Percentiles rank a stretch among this genome's conserved stretches.
phyloP scores from a whole-genome alignment of 2,329 filamentous ascomycete genomes.

The Bisporella sp. region DNA sequence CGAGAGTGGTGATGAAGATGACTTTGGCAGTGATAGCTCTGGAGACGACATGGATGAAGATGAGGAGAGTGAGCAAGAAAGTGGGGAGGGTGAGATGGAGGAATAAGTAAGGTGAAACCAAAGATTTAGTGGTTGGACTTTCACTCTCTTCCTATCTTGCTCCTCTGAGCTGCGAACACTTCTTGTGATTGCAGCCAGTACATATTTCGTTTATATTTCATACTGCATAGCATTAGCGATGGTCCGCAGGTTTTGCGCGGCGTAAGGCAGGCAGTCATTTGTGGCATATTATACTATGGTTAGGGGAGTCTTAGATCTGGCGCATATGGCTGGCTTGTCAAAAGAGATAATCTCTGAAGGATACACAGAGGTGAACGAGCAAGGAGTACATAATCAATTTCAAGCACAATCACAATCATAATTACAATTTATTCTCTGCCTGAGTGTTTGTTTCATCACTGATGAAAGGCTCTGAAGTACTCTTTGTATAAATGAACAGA shows the following conservation, averaged over 20 bases:
- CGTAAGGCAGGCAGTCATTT: constrained; percentile 10
- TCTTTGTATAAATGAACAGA: too few relatives aligned
- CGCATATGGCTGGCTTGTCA: neutral
- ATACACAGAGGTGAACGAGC: neutral
- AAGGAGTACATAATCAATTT: neutral
- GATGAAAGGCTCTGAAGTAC: too few relatives aligned
- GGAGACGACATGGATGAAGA: constrained; percentile 55
- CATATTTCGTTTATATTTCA: neutral
- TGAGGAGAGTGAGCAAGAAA: constrained; percentile 46
- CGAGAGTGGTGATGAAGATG: constrained; percentile 67
- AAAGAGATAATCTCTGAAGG: neutral
- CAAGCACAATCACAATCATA: too few relatives aligned
- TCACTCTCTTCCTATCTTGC: too few relatives aligned
- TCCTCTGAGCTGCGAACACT: too few relatives aligned
- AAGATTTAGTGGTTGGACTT: too few relatives aligned
- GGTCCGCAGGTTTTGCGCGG: constrained; percentile 10
- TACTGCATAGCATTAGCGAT: constrained; percentile 21
- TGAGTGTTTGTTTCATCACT: too few relatives aligned
- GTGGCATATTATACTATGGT: neutral
- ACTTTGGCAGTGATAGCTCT: constrained; percentile 65
- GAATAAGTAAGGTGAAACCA: too few relatives aligned
- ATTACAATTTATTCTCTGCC: too few relatives aligned
- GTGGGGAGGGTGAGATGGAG: constrained; percentile 41
- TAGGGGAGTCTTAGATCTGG: constrained; percentile 5
- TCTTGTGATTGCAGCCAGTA: too few relatives aligned